Evolutionary conservation across 2,329 filamentous ascomycete genomes (phyloP), one percentile per base, ranked within the genome.

Genomic region (Ophiostoma sp.): DNA sequence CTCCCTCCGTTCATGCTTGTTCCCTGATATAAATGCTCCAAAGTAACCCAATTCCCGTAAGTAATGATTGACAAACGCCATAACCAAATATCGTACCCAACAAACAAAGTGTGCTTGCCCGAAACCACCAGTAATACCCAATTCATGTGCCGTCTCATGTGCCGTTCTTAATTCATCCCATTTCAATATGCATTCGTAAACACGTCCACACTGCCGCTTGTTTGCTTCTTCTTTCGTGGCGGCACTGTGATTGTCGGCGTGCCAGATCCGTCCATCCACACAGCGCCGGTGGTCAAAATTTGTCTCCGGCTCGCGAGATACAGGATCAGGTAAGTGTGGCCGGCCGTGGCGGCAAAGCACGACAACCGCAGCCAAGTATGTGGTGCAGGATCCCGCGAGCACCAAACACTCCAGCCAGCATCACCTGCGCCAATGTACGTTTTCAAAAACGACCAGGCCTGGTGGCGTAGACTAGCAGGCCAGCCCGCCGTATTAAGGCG

Each of bases 301-400:
- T 85, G 85, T 42, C 91, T 86, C 72, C 88, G 85, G 77, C 91
- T 95, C 0, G 90, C 92, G 17, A 94, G 82, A 79, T 92, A 95
- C 0, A 97, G 81, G 52, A 95, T 80, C 3, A 96, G 81, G 80
- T 94, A 97, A 45, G 93, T 85, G 78, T 97, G 91, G 71, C 89
- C 87, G 0, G 89, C 88, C 0, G 93, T 83, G 75, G 91, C 87
- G 0, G 92, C 94, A 91, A 93, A 97, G 78, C 93, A 93, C 79
- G 92, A 96, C 0, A 95, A 80, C 45, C 89, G 87, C 1, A 97
- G 80, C 73, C 84, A 82, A 12, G 79, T 48, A 63, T 74, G 81
- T 76, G 83, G 86, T 3, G 77, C 79, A 31, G 78, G 77, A 66
- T 85, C 83, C 33, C 88, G 82, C 17, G 79, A 81, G 76, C 88